Base-by-base conservation (phyloP, 129 eudicot genomes). In the Ambrosia trifida region DNA sequence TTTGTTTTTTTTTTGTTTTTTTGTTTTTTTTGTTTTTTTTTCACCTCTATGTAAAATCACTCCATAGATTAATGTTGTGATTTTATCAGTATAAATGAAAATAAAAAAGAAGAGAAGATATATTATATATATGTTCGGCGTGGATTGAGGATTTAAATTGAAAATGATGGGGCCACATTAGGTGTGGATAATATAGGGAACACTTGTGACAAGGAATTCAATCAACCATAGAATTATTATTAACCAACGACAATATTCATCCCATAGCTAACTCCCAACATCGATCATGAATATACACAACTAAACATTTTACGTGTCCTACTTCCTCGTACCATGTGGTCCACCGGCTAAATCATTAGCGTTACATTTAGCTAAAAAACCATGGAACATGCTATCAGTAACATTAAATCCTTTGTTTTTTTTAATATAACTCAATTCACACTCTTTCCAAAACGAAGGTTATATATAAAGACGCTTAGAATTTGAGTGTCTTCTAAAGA, bases 191-290 rank as follows among this genome's bases (percentile, higher is more conserved):
- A 65, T 65, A 65, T 11, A 36, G 68, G 70, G 31, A 41, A 43
- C 70, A 65, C 11, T 65, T 65, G 70, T 40, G 35, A 56, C 62
- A 41, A 60, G 20, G 5, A 60, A 32, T 60, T 32, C 53, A 18
- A 64, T 65, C 70, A 65, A 65, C 70, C 51, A 65, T 46, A 62
- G 46, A 62, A 62, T 62, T 33, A 62, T 62, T 62, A 64, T 17
- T 24, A 24, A 24, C 31, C 49, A 38, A 40, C 44, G 24, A 33
- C 44, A 41, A 24, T 43, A 20, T 24, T 24, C 28, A 43, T 20
- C 11, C 17, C 28, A 46, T 68, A 45, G 47, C 28, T 49, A 47
- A 49, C 72, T 14, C 14, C 36, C 56, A 44, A 67, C 58, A 46
- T 28, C 3, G 13, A 24, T 66, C 72, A 66, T 66, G 58, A 45